Conservation (phyloP, 768 basidiomycete genomes). For the Boletus bicolor region DNA sequence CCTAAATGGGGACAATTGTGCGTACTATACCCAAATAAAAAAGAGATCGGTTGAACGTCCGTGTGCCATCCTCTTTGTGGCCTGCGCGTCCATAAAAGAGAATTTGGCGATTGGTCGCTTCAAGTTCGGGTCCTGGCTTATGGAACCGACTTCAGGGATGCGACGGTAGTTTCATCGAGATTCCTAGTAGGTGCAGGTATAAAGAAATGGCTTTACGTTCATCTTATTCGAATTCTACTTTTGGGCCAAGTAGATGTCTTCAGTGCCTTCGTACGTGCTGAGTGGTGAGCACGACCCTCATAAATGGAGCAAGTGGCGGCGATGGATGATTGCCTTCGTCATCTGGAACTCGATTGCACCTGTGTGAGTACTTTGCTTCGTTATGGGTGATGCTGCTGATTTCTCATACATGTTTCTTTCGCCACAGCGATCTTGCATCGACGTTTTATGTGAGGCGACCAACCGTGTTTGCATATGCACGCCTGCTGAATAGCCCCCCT, state of each 20-base stretch:
- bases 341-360: slow-evolving; percentile 31
- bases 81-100: background rate
- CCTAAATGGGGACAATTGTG: too few relatives aligned
- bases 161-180: background rate
- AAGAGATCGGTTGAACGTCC: too few relatives aligned
- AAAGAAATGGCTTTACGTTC: slow-evolving; percentile 7
- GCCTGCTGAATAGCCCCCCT: background rate
- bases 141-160: background rate
- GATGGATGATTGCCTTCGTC: slow-evolving; percentile 28
- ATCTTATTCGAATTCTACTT: background rate
- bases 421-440: slow-evolving; percentile 21
- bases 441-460: slow-evolving; percentile 27
- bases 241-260: slow-evolving; percentile 16
- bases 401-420: background rate
- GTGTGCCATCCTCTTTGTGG: background rate
- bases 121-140: background rate
- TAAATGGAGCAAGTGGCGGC: slow-evolving; percentile 27
- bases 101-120: slow-evolving; percentile 21
- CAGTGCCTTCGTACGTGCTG: slow-evolving; percentile 13
- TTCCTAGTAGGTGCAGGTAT: slow-evolving; percentile 7
- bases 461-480: background rate
- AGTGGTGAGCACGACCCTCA: slow-evolving; percentile 24
- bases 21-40: too few relatives aligned
- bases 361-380: slow-evolving; percentile 16
- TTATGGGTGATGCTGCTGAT: background rate